These are phyloP conservation scores for Cyberlindnera maclurae DNA, from an alignment of 805 yeast genomes.

Conservation along the genomic window DNA sequence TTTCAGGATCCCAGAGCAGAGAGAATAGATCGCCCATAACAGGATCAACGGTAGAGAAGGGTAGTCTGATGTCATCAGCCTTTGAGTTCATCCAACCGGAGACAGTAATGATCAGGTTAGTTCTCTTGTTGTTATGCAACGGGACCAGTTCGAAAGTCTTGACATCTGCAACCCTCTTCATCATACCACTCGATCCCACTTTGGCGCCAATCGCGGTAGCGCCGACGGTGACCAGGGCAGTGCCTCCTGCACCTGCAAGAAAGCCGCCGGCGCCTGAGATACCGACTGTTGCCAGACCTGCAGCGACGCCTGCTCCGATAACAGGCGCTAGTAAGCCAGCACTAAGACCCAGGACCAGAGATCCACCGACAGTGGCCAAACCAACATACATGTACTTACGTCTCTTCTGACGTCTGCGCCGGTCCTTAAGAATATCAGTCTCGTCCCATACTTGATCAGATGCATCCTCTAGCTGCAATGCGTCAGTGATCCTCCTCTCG, in stretches of 20 bases:
- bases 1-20: constrained; percentile 95
- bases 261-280: constrained; percentile 90
- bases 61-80: constrained; percentile 91
- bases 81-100: constrained; percentile 98
- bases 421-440: constrained; percentile 54
- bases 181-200: constrained; percentile 82
- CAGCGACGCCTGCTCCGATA: constrained; percentile 97
- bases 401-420: constrained; percentile 58
- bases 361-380: constrained; percentile 93
- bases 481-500: constrained; percentile 84
- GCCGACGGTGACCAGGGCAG: constrained; percentile 86
- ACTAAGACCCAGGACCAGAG: constrained; percentile 85
- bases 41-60: constrained; percentile 95
- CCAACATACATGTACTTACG: constrained; percentile 83
- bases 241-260: constrained; percentile 94
- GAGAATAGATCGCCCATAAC: constrained; percentile 95
- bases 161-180: constrained; percentile 82
- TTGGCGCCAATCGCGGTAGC: constrained; percentile 88
- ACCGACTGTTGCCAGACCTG: constrained; percentile 92
- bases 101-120: constrained; percentile 80
- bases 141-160: constrained; percentile 92
- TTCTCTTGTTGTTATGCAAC: constrained; percentile 80
- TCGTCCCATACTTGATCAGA: constrained; percentile 77
- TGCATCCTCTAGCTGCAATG: constrained; percentile 80
- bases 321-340: constrained; percentile 97